phyloP scores from a whole-genome alignment of 1,139 yeast genomes.

The Kodamaea plutei region DNA sequence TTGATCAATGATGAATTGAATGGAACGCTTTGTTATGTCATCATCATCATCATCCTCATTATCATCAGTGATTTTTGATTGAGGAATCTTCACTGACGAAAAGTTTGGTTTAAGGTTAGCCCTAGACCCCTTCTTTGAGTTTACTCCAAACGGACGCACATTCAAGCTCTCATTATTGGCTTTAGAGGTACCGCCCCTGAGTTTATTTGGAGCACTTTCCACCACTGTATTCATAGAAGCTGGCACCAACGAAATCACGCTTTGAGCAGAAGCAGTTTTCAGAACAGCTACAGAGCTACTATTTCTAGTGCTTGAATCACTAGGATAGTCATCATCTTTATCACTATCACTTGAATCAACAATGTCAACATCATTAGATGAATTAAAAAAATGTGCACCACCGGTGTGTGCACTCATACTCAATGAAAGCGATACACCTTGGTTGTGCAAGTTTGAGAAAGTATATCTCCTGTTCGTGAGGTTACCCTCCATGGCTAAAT shows the following conservation, averaged over 20 bases:
- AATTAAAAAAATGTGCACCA: conserved; percentile 22
- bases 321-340: conserved; percentile 17
- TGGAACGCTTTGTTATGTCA: conserved; percentile 24
- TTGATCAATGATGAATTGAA: conserved; percentile 25
- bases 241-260: too few relatives aligned
- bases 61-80: conserved; percentile 64
- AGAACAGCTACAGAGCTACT: background rate
- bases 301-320: conserved; percentile 9
- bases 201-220: background rate
- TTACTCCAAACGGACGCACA: too few relatives aligned
- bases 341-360: conserved; percentile 29
- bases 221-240: background rate
- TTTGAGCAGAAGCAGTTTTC: background rate
- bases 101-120: conserved; percentile 61
- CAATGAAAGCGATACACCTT: conserved; percentile 63
- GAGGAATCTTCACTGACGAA: conserved; percentile 74
- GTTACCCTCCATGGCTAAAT: conserved; percentile 10
- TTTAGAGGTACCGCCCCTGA: background rate
- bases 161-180: background rate
- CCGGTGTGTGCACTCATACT: conserved; percentile 58
- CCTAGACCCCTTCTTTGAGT: conserved; percentile 30
- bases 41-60: conserved; percentile 46
- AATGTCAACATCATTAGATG: conserved; percentile 16
- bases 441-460: conserved; percentile 57
- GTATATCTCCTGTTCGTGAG: conserved; percentile 41